Conservation (phyloP, 139 green algal species). For the Chloropicon primus region DNA sequence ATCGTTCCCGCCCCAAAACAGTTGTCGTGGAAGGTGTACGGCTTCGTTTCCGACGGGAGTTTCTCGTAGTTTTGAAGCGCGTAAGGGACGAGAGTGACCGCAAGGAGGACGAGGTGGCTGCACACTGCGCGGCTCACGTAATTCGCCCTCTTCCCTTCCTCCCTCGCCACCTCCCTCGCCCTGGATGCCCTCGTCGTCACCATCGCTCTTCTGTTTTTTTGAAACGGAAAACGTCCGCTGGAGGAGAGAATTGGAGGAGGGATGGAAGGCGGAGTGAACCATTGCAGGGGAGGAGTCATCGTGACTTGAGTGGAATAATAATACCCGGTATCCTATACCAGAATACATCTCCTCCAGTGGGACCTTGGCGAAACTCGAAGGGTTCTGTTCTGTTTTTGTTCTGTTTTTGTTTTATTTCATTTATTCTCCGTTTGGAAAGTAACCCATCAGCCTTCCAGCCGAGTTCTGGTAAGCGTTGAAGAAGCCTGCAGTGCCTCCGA, state of each 20-base stretch:
- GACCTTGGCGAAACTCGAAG: too few species aligned
- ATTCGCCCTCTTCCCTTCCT: background rate
- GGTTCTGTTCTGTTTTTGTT: too few species aligned
- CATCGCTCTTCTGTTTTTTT: too few species aligned
- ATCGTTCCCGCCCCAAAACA: background rate
- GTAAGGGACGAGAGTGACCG: background rate
- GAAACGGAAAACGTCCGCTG: too few species aligned
- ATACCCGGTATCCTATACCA: too few species aligned
- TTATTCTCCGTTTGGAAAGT: background rate
- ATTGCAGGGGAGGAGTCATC: too few species aligned
- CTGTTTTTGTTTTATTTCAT: too few species aligned
- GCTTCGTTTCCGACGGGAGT: background rate
- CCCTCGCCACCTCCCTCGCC: background rate
- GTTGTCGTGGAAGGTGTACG: background rate
- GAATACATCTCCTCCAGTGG: too few species aligned
- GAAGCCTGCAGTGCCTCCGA: background rate
- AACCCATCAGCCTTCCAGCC: background rate
- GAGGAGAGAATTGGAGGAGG: too few species aligned
- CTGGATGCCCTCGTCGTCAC: background rate
- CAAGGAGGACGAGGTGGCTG: background rate
- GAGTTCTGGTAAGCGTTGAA: background rate
- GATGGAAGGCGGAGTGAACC: too few species aligned
- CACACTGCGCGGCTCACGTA: background rate
- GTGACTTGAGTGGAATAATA: too few species aligned
- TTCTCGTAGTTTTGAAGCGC: background rate